Evolutionary conservation across 129 eudicot species (phyloP).

Genomic region (Kitagawia praeruptora): DNA sequence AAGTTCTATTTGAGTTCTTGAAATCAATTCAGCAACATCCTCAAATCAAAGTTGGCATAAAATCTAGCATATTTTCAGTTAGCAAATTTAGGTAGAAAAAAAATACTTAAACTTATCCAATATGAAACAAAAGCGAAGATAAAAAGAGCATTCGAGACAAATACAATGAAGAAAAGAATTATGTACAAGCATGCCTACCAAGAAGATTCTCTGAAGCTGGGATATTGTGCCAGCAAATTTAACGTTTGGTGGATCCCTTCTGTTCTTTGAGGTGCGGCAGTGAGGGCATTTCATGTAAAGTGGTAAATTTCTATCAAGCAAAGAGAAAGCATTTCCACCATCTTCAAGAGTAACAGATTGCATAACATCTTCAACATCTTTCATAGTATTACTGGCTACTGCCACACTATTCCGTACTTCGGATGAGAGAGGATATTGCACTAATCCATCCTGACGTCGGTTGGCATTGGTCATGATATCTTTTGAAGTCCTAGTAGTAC

Average conservation of each 20-base stretch:
- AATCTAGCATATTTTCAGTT: background rate
- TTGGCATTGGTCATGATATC: conserved; percentile 27
- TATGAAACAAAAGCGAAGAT: background rate
- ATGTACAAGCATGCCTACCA: conserved; percentile 38
- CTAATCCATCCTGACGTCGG: conserved; percentile 11
- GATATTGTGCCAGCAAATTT: conserved; percentile 72
- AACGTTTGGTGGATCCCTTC: conserved; percentile 43
- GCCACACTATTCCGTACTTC: conserved; percentile 21
- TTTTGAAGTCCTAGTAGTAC: conserved; percentile 40
- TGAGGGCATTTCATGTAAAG: conserved; percentile 76
- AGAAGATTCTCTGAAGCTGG: conserved; percentile 86
- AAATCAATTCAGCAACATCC: background rate
- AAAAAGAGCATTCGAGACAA: background rate
- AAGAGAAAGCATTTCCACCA: conserved; percentile 44
- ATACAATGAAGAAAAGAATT: background rate
- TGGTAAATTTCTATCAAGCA: conserved; percentile 67
- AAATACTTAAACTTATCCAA: background rate
- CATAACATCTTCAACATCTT: conserved; percentile 39
- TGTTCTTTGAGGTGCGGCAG: conserved; percentile 49
- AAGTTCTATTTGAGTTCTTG: background rate
- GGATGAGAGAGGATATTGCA: conserved; percentile 17
- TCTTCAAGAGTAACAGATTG: conserved; percentile 43
- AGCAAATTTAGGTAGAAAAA: background rate
- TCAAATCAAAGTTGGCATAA: background rate
- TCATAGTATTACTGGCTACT: conserved; percentile 20